Conservation (phyloP, 2,329 filamentous ascomycete genomes). For the Xylariaceae sp. region DNA sequence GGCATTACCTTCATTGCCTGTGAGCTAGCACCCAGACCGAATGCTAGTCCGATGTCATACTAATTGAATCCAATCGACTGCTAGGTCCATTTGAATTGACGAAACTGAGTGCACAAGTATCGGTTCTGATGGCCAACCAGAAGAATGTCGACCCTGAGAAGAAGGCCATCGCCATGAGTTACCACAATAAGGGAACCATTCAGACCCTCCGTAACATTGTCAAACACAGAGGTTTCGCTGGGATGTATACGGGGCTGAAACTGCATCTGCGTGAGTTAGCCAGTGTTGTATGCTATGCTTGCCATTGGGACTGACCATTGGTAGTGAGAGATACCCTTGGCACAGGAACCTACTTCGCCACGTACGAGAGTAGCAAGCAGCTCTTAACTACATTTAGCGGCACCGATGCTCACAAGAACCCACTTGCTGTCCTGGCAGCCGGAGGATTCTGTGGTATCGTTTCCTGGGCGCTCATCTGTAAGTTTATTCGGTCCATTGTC, state of each 20-base stretch:
- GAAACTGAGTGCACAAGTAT: conserved; percentile 84
- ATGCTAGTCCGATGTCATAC: neutral
- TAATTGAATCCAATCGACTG: conserved; percentile 10
- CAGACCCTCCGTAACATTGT: conserved; percentile 74
- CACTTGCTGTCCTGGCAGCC: conserved; percentile 72
- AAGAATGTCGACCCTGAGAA: conserved; percentile 46
- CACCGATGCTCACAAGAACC: conserved; percentile 70
- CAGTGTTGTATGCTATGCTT: neutral
- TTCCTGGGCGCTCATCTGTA: conserved; percentile 75
- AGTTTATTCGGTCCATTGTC: conserved; percentile 30
- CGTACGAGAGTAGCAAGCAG: conserved; percentile 84
- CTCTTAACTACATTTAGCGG: conserved; percentile 70
- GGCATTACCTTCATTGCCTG: conserved; percentile 78
- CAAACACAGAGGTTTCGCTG: conserved; percentile 66
- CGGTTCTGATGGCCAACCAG: conserved; percentile 66
- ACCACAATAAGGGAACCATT: conserved; percentile 73
- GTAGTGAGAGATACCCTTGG: conserved; percentile 77
- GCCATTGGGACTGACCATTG: conserved; percentile 14
- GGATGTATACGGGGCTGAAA: conserved; percentile 76
- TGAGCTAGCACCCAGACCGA: conserved; percentile 31
- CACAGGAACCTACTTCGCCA: conserved; percentile 83
- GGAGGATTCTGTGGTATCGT: conserved; percentile 80
- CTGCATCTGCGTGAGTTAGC: conserved; percentile 66
- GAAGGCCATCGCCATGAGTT: conserved; percentile 61
- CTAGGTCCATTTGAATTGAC: conserved; percentile 79